Conservation (phyloP, 352 stramenopile species). For the Pythium brachiatum region DNA sequence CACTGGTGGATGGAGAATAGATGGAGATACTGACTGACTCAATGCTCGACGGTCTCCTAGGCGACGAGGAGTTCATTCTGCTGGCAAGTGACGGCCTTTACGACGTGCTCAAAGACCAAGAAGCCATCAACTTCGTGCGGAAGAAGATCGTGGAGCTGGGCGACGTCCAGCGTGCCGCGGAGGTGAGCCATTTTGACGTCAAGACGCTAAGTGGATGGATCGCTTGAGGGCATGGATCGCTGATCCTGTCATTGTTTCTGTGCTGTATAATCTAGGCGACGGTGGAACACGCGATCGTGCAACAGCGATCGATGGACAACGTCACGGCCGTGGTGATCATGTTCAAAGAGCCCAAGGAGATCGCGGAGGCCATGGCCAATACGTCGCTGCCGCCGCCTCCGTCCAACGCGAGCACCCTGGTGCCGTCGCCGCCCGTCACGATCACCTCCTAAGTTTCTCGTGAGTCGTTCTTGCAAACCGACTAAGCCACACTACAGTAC, state of each 20-base stretch:
- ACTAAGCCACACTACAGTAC: background rate
- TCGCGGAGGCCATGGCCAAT: constrained; percentile 16
- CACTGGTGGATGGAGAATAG: background rate
- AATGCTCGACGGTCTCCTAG: constrained; percentile 26
- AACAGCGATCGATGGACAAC: constrained; percentile 85
- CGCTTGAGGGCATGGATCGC: background rate
- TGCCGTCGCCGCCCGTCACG: constrained; percentile 17
- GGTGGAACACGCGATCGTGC: constrained; percentile 78
- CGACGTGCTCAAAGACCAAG: constrained; percentile 83
- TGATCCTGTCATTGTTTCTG: background rate
- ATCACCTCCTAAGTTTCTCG: constrained; percentile 7
- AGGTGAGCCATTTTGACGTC: constrained; percentile 37
- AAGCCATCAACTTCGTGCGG: constrained; percentile 74
- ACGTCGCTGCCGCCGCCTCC: background rate
- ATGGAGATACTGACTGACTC: background rate
- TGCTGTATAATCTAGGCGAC: constrained; percentile 38
- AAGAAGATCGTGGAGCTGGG: constrained; percentile 63
- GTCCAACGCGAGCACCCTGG: constrained; percentile 1
- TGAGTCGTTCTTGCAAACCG: background rate
- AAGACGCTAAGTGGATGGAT: background rate
- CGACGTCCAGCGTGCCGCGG: constrained; percentile 75
- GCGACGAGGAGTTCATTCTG: constrained; percentile 78
- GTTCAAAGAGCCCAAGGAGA: constrained; percentile 69
- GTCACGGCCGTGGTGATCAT: constrained; percentile 83
- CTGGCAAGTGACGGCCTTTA: constrained; percentile 80